Conservation (phyloP, 2,329 filamentous ascomycete genomes). For the Pezizomycotina sp. region DNA sequence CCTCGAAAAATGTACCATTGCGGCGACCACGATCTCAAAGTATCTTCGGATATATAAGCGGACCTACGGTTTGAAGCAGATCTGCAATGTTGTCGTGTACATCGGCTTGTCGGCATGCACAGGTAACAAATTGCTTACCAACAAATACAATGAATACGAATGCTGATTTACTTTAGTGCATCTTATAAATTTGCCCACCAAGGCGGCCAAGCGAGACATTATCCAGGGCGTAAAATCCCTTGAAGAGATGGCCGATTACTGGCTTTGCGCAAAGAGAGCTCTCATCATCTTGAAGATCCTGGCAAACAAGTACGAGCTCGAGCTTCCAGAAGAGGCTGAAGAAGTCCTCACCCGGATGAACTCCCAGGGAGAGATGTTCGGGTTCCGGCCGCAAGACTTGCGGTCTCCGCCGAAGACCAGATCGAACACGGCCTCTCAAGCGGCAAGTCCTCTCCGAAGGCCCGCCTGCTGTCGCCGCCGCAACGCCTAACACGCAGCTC, state of each 20-base stretch:
- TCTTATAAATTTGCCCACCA: constrained; percentile 79
- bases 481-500: too few species aligned
- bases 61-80: constrained; percentile 75
- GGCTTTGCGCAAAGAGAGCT: constrained; percentile 75
- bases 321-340: constrained; percentile 68
- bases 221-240: constrained; percentile 79
- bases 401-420: constrained; percentile 2
- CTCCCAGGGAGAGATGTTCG: constrained; percentile 25
- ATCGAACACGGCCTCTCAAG: constrained; percentile 8
- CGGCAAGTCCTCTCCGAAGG: constrained; percentile 6
- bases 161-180: too few species aligned
- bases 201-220: constrained; percentile 75
- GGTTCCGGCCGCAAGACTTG: constrained; percentile 19
- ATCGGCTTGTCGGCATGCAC: constrained; percentile 89
- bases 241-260: constrained; percentile 89
- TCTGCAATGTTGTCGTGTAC: constrained; percentile 92
- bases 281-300: constrained; percentile 72
- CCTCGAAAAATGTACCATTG: constrained; percentile 80
- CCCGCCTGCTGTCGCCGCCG: constrained; percentile 4
- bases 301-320: constrained; percentile 75
- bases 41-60: constrained; percentile 89
- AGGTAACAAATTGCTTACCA: too few species aligned
- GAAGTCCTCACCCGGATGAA: constrained; percentile 62
- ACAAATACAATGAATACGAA: too few species aligned
- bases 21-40: constrained; percentile 78